A percentile compares a stretch with the other conserved stretches of the same genome.
Evolutionary conservation across 345 rosid species (phyloP).

Genomic region (Euphorbia pulcherrima): DNA sequence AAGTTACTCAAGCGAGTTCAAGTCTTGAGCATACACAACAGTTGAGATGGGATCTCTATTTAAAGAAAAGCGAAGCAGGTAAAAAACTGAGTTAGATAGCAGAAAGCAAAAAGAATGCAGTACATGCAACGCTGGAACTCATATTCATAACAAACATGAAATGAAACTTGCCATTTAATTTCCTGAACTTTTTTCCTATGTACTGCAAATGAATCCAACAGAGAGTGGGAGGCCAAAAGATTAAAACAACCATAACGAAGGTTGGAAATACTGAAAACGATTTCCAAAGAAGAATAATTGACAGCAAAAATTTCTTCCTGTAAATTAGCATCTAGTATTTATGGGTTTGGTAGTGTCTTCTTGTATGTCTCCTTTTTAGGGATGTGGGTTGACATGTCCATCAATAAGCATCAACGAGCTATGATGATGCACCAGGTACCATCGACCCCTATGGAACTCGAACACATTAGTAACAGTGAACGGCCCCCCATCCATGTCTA

Average conservation of each 20-base stretch:
- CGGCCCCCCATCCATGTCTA: constrained; percentile 61
- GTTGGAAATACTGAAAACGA: constrained; percentile 19
- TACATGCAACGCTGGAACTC: too few species aligned
- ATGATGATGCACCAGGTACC: constrained; percentile 98
- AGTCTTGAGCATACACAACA: too few species aligned
- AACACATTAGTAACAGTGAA: constrained; percentile 74
- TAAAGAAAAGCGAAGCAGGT: too few species aligned
- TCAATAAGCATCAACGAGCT: constrained; percentile 49
- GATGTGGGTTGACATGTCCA: constrained; percentile 30
- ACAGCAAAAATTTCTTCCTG: constrained; percentile 25
- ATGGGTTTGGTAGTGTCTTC: constrained; percentile 22
- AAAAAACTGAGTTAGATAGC: too few species aligned
- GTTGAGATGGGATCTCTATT: too few species aligned
- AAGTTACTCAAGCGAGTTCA: too few species aligned
- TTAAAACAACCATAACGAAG: constrained; percentile 36
- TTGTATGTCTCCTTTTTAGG: constrained; percentile 10
- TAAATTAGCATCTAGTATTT: constrained; percentile 25
- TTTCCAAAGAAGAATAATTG: constrained; percentile 28
- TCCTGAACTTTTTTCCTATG: neutral
- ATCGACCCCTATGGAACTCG: constrained; percentile 72
- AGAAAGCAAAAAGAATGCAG: too few species aligned
- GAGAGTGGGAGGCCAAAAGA: constrained; percentile 11
- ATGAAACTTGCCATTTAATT: neutral
- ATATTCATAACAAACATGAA: too few species aligned
- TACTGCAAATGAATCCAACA: neutral